Evolutionary conservation across 352 stramenopile genomes (phyloP), one percentile per base, ranked within the genome.

Genomic region (Pythium brachiatum): DNA sequence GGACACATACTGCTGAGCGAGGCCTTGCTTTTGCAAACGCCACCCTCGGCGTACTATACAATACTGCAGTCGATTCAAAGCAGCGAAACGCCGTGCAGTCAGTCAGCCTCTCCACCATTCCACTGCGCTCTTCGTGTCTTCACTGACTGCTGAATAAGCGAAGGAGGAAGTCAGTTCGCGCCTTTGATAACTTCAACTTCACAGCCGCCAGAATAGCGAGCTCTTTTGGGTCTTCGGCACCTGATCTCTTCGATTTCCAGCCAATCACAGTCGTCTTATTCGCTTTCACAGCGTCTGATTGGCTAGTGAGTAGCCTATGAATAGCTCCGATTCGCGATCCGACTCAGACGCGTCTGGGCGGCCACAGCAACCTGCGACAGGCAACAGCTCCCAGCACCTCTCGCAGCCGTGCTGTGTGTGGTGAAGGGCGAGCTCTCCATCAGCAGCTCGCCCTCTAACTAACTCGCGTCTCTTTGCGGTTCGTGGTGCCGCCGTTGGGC

Each of bases 231-330:
- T 34, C 59, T 25, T 69, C 55, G 50, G 39, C 53, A 57, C 55
- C 64, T 66, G 57, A 66, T 62, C 48, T 46, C 5, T 32, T 53
- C 13, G 15, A 27, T 21, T 61, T 51, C 41, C 38, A 51, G 7
- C 52, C 64, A 70, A 70, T 71, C 44, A 63, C 9, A 36, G 15
- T 0, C 15, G 36, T 70, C 57, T 70, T 66, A 66, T 62, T 66
- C 53, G 23, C 0, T 15, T 34, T 23, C 0, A 15, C 1, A 9
- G 23, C 8, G 0, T 55, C 21, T 44, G 2, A 70, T 70, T 66
- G 53, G 64, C 9, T 39, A 6, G 44, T 34, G 58, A 52, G 29
- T 9, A n/a, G 34, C 57, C 63, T 70, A 70, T 70, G 63, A 70
- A 70, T 70, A 70, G 63, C 52, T 20, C 3, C 27, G 29, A 55